A percentile compares a stretch with the other conserved stretches of the same genome.
These are phyloP conservation scores for Staphylotrichum longicolle DNA, from an alignment of 495 filamentous ascomycete species.

Conservation along the genomic window DNA sequence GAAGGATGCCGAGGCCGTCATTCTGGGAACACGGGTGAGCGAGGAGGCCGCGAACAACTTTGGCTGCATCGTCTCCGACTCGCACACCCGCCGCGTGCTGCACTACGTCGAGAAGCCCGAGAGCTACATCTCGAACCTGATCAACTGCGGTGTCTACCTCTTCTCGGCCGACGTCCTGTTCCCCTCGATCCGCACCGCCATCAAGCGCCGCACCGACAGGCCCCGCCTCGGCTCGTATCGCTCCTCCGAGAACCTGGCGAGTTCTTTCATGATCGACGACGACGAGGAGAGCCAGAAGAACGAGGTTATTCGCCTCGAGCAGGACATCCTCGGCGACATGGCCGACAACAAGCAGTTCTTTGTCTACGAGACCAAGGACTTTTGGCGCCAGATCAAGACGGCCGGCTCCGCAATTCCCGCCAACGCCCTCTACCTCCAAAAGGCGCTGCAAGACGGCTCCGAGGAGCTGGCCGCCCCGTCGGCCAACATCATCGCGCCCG, in stretches of 20 bases:
- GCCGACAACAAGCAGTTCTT: constrained; percentile 98
- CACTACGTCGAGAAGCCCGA: constrained; percentile 99
- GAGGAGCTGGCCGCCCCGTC: constrained; percentile 80
- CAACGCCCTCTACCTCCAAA: constrained; percentile 95
- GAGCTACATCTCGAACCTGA: constrained; percentile 95
- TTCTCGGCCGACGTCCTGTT: constrained; percentile 95
- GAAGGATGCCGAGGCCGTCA: constrained; percentile 95
- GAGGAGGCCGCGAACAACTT: constrained; percentile 95
- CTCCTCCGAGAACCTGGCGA: constrained; percentile 88
- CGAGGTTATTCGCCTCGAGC: constrained; percentile 91
- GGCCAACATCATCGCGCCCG: constrained; percentile 86
- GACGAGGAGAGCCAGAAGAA: constrained; percentile 72
- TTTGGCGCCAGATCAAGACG: constrained; percentile 99
- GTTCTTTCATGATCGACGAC: constrained; percentile 71
- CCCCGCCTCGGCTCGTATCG: constrained; percentile 93
- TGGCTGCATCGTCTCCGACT: constrained; percentile 94
- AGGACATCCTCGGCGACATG: constrained; percentile 94
- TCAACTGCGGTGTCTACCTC: constrained; percentile 99
- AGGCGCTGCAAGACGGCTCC: constrained; percentile 83
- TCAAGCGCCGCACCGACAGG: constrained; percentile 91
- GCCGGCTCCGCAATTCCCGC: constrained; percentile 96
- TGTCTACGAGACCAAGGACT: constrained; percentile 97
- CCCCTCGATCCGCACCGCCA: constrained; percentile 89
- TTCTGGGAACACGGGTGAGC: constrained; percentile 87
- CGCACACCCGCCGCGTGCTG: constrained; percentile 90